A percentile compares a stretch with the other conserved stretches of the same genome.
These are phyloP conservation scores for Huntiella bhutanensis DNA, from an alignment of 2,329 filamentous ascomycete genomes.

Conservation along the genomic window DNA sequence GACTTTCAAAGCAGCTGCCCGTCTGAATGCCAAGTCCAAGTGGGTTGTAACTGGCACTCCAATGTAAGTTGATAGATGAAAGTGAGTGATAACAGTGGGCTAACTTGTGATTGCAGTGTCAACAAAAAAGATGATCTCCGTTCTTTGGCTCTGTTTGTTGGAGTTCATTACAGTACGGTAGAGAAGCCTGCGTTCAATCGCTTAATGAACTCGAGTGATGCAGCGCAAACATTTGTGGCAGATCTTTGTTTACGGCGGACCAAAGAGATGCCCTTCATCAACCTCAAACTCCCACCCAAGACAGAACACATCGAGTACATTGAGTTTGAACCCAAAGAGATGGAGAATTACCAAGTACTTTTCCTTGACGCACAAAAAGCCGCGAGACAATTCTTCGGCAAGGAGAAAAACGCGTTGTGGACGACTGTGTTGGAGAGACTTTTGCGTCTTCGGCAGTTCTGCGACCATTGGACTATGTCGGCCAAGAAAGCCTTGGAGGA, in stretches of 20 bases:
- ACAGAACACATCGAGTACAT: conserved; percentile 62
- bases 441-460: conserved; percentile 65
- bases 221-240: conserved; percentile 62
- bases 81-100: background rate
- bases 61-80: conserved; percentile 29
- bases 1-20: conserved; percentile 47
- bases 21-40: conserved; percentile 48
- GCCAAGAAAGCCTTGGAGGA: conserved; percentile 47
- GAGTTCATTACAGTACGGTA: conserved; percentile 57
- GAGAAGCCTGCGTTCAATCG: conserved; percentile 55
- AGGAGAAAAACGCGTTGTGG: conserved; percentile 11
- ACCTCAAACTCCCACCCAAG: conserved; percentile 58
- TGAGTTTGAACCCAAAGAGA: conserved; percentile 53
- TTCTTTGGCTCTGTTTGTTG: conserved; percentile 59
- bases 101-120: conserved; percentile 26
- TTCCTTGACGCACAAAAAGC: conserved; percentile 47
- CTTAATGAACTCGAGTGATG: conserved; percentile 41
- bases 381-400: conserved; percentile 31
- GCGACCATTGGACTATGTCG: conserved; percentile 71
- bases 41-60: conserved; percentile 72
- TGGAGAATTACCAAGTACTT: conserved; percentile 58
- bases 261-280: conserved; percentile 79
- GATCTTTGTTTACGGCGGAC: conserved; percentile 62
- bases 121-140: conserved; percentile 69
- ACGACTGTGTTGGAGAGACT: conserved; percentile 54